Conservation (phyloP, 176 grass and related monocot species). For the Eleusine indica region DNA sequence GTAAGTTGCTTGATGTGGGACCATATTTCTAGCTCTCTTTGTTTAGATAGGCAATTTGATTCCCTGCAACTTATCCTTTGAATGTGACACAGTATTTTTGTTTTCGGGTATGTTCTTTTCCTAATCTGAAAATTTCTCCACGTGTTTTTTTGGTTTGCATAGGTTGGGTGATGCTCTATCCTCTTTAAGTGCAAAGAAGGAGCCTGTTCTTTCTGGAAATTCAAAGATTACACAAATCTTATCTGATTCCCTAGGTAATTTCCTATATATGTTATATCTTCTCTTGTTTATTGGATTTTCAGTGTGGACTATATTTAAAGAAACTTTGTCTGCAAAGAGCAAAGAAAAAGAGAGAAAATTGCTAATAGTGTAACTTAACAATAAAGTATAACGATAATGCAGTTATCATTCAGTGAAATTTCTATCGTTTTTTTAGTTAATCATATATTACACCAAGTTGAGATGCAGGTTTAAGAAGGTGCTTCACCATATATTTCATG, state of each 20-base stretch:
- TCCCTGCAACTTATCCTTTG: slow-evolving; percentile 12
- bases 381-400: background rate
- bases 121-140: slow-evolving; percentile 9
- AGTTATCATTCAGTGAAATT: background rate
- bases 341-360: background rate
- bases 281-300: slow-evolving; percentile 3
- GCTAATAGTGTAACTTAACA: background rate
- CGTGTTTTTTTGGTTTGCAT: slow-evolving; percentile 31
- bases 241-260: slow-evolving; percentile 88
- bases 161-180: slow-evolving; percentile 95
- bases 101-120: slow-evolving; percentile 22
- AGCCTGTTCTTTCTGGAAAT: slow-evolving; percentile 75
- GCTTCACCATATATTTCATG: background rate
- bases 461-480: too few species aligned
- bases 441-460: background rate
- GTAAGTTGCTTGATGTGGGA: slow-evolving; percentile 59
- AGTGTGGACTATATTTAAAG: background rate
- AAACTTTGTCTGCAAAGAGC: background rate
- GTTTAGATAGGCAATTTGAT: slow-evolving; percentile 15
- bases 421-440: background rate
- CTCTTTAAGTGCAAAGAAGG: slow-evolving; percentile 88
- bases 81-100: slow-evolving; percentile 11
- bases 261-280: background rate
- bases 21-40: background rate
- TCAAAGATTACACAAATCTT: slow-evolving; percentile 90